A percentile compares a stretch with the other conserved stretches of the same genome.
phyloP scores from a whole-genome alignment of 202 grass and related monocot genomes.

The Carex sylvatica region DNA sequence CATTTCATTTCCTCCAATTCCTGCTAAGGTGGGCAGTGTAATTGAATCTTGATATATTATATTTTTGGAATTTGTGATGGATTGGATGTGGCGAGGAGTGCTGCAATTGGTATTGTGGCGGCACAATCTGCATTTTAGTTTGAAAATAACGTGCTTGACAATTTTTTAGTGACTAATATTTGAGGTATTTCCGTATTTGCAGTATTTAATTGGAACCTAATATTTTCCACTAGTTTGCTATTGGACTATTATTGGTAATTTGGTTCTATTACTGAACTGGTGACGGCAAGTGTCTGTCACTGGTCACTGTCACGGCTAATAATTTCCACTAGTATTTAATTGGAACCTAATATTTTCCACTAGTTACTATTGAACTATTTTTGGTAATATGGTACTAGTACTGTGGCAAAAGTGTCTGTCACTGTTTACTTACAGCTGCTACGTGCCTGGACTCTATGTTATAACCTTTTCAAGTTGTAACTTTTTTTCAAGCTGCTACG shows the following conservation, averaged over 20 bases:
- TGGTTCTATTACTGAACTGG: neutral
- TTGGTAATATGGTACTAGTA: neutral
- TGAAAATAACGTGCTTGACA: conserved; percentile 62
- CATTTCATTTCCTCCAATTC: conserved; percentile 72
- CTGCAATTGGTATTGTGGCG: conserved; percentile 58
- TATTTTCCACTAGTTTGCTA: neutral
- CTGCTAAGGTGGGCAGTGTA: conserved; percentile 62
- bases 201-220: neutral
- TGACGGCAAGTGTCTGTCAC: too few species aligned
- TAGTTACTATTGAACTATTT: neutral
- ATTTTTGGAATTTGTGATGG: conserved; percentile 64
- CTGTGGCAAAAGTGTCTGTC: neutral
- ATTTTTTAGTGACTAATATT: conserved; percentile 40
- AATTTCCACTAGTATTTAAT: too few species aligned
- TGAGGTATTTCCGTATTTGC: conserved; percentile 53
- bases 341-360: neutral
- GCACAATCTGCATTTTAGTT: conserved; percentile 76
- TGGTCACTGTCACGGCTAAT: neutral
- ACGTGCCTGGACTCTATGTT: neutral
- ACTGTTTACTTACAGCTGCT: neutral
- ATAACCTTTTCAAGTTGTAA: too few species aligned
- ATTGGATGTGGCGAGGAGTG: conserved; percentile 59
- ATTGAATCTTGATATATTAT: conserved; percentile 76
- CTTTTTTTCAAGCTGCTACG: too few species aligned
- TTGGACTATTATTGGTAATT: neutral